Evolutionary conservation across 2,329 filamentous ascomycete species (phyloP).

Genomic region (Diplodia scrobiculata): DNA sequence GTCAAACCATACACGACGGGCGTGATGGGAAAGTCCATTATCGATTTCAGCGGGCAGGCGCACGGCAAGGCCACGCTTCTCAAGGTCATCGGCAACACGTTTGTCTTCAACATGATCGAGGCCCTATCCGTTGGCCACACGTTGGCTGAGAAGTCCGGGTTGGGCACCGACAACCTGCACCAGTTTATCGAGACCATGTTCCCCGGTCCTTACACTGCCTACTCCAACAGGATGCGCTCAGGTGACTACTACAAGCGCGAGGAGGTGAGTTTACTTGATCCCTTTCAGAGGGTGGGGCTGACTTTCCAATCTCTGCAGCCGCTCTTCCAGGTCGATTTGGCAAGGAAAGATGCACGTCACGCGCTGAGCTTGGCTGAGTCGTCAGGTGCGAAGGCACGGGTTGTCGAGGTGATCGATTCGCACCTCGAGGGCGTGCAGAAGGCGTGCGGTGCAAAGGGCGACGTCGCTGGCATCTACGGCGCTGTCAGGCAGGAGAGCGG

Average conservation of each 20-base stretch:
- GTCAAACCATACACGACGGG: slow-evolving; percentile 71
- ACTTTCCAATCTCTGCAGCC: slow-evolving; percentile 50
- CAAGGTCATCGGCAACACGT: slow-evolving; percentile 84
- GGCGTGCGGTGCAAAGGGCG: slow-evolving; percentile 68
- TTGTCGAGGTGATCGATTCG: slow-evolving; percentile 66
- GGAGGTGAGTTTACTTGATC: slow-evolving; percentile 45
- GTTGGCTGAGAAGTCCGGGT: slow-evolving; percentile 75
- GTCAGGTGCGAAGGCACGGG: slow-evolving; percentile 64
- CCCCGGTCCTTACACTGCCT: slow-evolving; percentile 72
- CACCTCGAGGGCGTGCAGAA: slow-evolving; percentile 71
- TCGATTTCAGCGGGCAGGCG: slow-evolving; percentile 70
- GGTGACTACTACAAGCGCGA: slow-evolving; percentile 77
- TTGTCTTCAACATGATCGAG: slow-evolving; percentile 80
- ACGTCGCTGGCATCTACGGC: slow-evolving; percentile 82
- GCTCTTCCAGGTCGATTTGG: slow-evolving; percentile 80
- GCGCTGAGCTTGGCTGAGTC: slow-evolving; percentile 66
- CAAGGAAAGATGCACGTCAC: slow-evolving; percentile 79
- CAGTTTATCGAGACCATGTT: slow-evolving; percentile 73
- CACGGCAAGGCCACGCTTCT: slow-evolving; percentile 69
- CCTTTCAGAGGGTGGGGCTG: neutral
- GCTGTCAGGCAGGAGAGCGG: slow-evolving; percentile 73
- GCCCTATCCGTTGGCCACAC: slow-evolving; percentile 76
- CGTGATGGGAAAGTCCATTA: slow-evolving; percentile 68
- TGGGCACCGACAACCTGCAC: slow-evolving; percentile 71
- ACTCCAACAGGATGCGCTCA: slow-evolving; percentile 70